Conservation (phyloP, 768 basidiomycete species). For the Leucogyrophana mollusca region DNA sequence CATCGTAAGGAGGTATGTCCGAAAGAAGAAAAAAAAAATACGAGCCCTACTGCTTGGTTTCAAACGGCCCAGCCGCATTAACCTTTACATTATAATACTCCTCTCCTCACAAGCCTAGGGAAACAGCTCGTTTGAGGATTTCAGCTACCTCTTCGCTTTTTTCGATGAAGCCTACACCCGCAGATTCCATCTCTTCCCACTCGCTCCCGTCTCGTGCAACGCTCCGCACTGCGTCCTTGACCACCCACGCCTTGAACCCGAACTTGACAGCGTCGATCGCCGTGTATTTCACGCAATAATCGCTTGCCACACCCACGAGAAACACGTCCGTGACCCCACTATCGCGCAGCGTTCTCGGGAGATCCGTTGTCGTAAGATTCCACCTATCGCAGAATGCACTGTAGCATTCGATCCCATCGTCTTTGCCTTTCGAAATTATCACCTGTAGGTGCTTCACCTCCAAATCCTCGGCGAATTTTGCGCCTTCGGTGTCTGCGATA, state of each 20-base stretch:
- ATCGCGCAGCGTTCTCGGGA: constrained; percentile 41
- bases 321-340: constrained; percentile 56
- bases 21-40: too few species aligned
- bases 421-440: constrained; percentile 53
- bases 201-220: constrained; percentile 31
- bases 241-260: constrained; percentile 50
- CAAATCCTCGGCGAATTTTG: constrained; percentile 59
- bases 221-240: constrained; percentile 48
- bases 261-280: constrained; percentile 52
- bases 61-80: too few species aligned
- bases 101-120: too few species aligned
- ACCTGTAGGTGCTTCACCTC: constrained; percentile 37
- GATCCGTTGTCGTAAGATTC: constrained; percentile 44
- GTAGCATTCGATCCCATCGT: constrained; percentile 69
- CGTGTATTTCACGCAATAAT: constrained; percentile 70
- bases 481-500: constrained; percentile 56
- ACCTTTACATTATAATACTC: too few species aligned
- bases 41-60: too few species aligned
- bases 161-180: constrained; percentile 33
- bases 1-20: too few species aligned
- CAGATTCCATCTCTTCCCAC: constrained; percentile 36
- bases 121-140: too few species aligned
- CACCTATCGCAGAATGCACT: constrained; percentile 74
- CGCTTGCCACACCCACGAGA: constrained; percentile 70
- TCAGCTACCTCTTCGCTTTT: constrained; percentile 21